These are phyloP conservation scores for Bathelium albidoporum DNA, from an alignment of 495 filamentous ascomycete genomes.

Conservation along the genomic window DNA sequence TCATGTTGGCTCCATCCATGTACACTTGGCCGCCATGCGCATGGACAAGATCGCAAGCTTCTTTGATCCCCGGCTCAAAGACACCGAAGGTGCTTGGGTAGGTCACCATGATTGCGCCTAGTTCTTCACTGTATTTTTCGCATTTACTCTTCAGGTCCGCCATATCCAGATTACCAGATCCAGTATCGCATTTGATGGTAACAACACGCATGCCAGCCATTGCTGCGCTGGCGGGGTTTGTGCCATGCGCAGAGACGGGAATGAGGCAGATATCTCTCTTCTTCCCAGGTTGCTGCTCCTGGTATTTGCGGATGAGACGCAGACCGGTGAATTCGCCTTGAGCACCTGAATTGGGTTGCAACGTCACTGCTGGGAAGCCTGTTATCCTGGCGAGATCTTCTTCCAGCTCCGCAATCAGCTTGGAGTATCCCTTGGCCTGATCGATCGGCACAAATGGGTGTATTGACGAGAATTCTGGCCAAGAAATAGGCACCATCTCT, in stretches of 20 bases:
- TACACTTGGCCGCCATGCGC: constrained; percentile 88
- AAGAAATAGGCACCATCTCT: constrained; percentile 85
- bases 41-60: constrained; percentile 79
- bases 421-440: constrained; percentile 56
- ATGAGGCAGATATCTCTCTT: constrained; percentile 93
- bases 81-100: constrained; percentile 97
- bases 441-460: constrained; percentile 68
- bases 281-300: constrained; percentile 49
- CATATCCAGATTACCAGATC: constrained; percentile 85
- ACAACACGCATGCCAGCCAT: constrained; percentile 98
- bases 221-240: constrained; percentile 90
- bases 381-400: constrained; percentile 76
- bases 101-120: constrained; percentile 96
- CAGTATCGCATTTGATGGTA: constrained; percentile 80
- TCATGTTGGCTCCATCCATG: constrained; percentile 99
- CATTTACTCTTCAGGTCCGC: constrained; percentile 79
- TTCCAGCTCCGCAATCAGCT: constrained; percentile 62
- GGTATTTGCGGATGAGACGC: constrained; percentile 83
- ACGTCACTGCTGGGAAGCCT: constrained; percentile 77
- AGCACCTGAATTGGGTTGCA: constrained; percentile 95
- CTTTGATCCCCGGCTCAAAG: constrained; percentile 84
- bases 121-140: constrained; percentile 71
- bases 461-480: constrained; percentile 73
- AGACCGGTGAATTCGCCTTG: constrained; percentile 95
- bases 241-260: constrained; percentile 92